Evolutionary conservation across 257 asterid genomes (phyloP).

Genomic region (Petrea volubilis): DNA sequence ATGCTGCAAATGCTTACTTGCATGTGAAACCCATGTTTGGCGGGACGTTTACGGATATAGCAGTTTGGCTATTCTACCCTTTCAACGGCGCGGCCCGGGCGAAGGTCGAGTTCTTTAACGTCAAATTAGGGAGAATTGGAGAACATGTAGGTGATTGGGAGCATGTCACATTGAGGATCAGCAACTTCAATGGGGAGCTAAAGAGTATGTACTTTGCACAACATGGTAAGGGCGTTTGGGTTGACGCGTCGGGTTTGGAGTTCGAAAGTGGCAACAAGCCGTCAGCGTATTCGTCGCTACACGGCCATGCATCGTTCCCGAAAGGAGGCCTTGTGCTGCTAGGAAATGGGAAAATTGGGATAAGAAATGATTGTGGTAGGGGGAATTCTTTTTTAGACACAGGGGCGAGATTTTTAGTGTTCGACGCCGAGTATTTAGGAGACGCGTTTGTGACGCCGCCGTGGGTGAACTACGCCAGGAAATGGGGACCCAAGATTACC

Average conservation of each 20-base stretch:
- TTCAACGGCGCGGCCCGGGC: conserved; percentile 79
- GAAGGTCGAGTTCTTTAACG: conserved; percentile 53
- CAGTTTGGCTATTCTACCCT: conserved; percentile 77
- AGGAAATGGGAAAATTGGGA: conserved; percentile 58
- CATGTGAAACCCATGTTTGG: conserved; percentile 79
- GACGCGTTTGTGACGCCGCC: conserved; percentile 44
- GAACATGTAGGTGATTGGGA: conserved; percentile 93
- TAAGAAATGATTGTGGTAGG: conserved; percentile 61
- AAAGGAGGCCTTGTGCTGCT: conserved; percentile 56
- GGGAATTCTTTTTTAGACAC: conserved; percentile 48
- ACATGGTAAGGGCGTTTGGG: conserved; percentile 70
- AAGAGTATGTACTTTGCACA: conserved; percentile 57
- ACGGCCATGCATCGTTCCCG: conserved; percentile 72
- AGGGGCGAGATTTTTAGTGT: conserved; percentile 39
- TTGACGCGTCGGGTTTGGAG: conserved; percentile 47
- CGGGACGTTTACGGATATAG: conserved; percentile 66
- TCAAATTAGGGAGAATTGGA: conserved; percentile 60
- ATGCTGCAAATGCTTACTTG: conserved; percentile 38
- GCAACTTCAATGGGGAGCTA: conserved; percentile 75
- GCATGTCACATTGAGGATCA: conserved; percentile 74
- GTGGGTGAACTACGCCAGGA: conserved; percentile 68
- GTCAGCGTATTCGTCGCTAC: conserved; percentile 61
- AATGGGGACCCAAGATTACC: conserved; percentile 82
- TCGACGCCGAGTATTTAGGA: conserved; percentile 51
- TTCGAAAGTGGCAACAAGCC: conserved; percentile 54